These are phyloP conservation scores for Nymphaea colorata DNA, from an alignment of 164 flowering plant species.

Conservation along the genomic window DNA sequence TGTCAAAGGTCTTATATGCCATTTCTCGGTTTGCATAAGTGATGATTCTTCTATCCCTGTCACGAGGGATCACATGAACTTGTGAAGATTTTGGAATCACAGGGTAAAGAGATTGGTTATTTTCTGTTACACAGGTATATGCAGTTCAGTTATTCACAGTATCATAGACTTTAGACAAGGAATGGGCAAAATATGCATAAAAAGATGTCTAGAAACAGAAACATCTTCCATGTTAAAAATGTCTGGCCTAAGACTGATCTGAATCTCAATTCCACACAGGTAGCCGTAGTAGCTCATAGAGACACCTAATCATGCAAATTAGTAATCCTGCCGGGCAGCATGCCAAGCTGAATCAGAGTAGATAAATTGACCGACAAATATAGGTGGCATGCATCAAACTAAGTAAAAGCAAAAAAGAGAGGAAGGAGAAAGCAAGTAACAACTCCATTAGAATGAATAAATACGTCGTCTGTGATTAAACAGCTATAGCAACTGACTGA, in stretches of 20 bases:
- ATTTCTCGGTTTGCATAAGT: too few relatives aligned
- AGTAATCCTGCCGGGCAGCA: neutral
- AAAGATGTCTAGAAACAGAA: neutral
- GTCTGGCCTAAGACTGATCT: neutral
- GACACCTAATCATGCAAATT: neutral
- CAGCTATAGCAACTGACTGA: slow-evolving; percentile 3
- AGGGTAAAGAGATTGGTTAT: too few relatives aligned
- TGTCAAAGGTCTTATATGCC: too few relatives aligned
- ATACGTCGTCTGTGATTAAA: slow-evolving; percentile 10
- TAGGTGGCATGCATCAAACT: neutral
- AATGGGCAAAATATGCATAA: neutral
- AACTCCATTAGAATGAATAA: slow-evolving; percentile 8
- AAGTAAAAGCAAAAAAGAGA: neutral
- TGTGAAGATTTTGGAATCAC: too few relatives aligned
- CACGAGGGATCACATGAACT: too few relatives aligned
- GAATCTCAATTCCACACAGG: neutral
- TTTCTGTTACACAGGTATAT: too few relatives aligned
- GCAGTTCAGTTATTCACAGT: too few relatives aligned
- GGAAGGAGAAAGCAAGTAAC: slow-evolving; percentile 2
- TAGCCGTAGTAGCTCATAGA: too few relatives aligned
- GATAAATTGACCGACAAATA: neutral
- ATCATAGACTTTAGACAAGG: too few relatives aligned
- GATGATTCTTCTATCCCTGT: too few relatives aligned
- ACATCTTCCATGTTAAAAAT: too few relatives aligned
- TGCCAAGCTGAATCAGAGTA: neutral